Evolutionary conservation across 75 land plant genomes (phyloP).

Genomic region (Sequoia sempervirens): DNA sequence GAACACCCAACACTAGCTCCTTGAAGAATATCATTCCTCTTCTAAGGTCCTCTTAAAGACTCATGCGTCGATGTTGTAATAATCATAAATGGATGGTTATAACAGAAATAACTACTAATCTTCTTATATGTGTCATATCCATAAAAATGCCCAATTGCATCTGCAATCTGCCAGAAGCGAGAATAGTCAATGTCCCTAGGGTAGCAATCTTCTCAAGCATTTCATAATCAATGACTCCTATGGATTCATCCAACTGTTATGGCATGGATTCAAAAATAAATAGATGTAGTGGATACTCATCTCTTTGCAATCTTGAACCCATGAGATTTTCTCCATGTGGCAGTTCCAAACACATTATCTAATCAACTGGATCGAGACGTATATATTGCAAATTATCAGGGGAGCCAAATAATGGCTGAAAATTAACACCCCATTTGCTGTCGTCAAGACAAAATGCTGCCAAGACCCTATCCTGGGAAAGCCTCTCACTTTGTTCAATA

Average conservation of each 20-base stretch:
- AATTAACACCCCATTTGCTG: slow-evolving; percentile 82
- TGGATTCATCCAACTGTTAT: slow-evolving; percentile 25
- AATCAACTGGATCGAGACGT: slow-evolving; percentile 81
- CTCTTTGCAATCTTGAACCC: slow-evolving; percentile 85
- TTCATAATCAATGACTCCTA: slow-evolving; percentile 67
- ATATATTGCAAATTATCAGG: slow-evolving; percentile 82
- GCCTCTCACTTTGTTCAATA: slow-evolving; percentile 73
- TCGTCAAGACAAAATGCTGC: slow-evolving; percentile 69
- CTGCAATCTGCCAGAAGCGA: slow-evolving; percentile 58
- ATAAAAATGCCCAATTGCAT: slow-evolving; percentile 82
- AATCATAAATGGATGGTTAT: slow-evolving; percentile 81
- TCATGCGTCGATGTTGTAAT: slow-evolving; percentile 90
- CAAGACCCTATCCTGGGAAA: slow-evolving; percentile 75
- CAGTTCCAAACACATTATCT: slow-evolving; percentile 81
- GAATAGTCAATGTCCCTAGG: slow-evolving; percentile 79
- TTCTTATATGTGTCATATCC: slow-evolving; percentile 98
- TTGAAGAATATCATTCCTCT: too few relatives aligned
- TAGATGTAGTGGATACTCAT: slow-evolving; percentile 65
- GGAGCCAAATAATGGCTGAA: slow-evolving; percentile 86
- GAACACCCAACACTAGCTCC: too few relatives aligned
- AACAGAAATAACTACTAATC: slow-evolving; percentile 80
- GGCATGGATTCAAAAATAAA: slow-evolving; percentile 42
- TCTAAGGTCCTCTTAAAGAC: too few relatives aligned
- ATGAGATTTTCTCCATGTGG: slow-evolving; percentile 75
- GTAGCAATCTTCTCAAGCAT: slow-evolving; percentile 76